phyloP scores from a whole-genome alignment of 306 rosid species.

The Prunus kanzakura region DNA sequence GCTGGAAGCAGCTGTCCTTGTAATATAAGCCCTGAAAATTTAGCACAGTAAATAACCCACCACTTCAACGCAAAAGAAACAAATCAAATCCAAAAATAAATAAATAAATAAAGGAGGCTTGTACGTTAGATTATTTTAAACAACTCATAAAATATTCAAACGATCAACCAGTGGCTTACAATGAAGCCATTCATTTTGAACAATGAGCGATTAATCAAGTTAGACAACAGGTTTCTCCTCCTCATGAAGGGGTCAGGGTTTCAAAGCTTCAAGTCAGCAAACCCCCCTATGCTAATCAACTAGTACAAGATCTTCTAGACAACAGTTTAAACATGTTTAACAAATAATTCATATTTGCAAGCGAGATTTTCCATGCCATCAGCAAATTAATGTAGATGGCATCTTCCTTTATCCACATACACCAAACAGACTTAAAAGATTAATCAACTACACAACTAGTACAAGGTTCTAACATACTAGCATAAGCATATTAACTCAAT shows the following conservation, averaged over 20 bases:
- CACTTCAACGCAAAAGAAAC: slow-evolving; percentile 21
- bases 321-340: not conserved
- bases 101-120: not conserved
- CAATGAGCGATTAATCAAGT: too few relatives aligned
- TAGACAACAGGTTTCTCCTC: not conserved
- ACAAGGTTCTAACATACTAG: not conserved
- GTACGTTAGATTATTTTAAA: not conserved
- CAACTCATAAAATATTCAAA: not conserved
- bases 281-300: not conserved
- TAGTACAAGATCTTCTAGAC: not conserved
- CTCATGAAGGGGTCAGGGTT: not conserved
- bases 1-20: slow-evolving; percentile 78
- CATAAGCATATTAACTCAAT: not conserved
- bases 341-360: not conserved
- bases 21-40: slow-evolving; percentile 64
- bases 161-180: not conserved
- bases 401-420: not conserved
- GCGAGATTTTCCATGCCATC: not conserved
- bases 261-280: not conserved
- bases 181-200: too few relatives aligned
- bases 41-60: slow-evolving; percentile 23
- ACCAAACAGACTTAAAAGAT: not conserved
- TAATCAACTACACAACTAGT: not conserved
- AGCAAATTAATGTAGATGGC: not conserved
- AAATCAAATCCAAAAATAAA: slow-evolving; percentile 9